phyloP scores from a whole-genome alignment of 495 filamentous ascomycete species.

The Lophium mytilinum region DNA sequence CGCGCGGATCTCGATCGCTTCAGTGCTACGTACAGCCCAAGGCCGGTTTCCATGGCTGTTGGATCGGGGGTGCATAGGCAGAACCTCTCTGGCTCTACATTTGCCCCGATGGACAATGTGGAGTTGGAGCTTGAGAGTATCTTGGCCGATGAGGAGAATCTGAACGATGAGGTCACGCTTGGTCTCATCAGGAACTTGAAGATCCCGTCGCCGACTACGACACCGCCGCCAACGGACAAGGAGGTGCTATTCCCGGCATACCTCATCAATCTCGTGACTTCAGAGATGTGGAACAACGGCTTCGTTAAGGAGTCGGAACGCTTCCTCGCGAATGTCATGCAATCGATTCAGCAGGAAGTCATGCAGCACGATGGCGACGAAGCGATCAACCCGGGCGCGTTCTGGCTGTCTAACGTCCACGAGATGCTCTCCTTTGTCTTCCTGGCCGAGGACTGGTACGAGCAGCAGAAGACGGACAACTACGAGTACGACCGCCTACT shows the following conservation, averaged over 20 bases:
- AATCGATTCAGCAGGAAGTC: slow-evolving; percentile 96
- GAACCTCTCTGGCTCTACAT: slow-evolving; percentile 57
- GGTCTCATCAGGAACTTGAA: slow-evolving; percentile 93
- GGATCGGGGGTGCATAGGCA: slow-evolving; percentile 55
- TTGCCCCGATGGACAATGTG: slow-evolving; percentile 78
- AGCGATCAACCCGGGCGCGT: slow-evolving; percentile 92
- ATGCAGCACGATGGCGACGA: slow-evolving; percentile 98
- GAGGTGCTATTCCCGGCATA: slow-evolving; percentile 98
- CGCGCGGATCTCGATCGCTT: slow-evolving; percentile 74
- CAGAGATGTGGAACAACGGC: slow-evolving; percentile 99
- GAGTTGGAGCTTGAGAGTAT: slow-evolving; percentile 90
- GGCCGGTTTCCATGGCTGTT: slow-evolving; percentile 90
- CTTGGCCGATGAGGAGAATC: slow-evolving; percentile 84
- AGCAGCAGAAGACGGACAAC: slow-evolving; percentile 97
- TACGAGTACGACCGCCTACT: slow-evolving; percentile 96
- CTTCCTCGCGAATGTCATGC: slow-evolving; percentile 99
- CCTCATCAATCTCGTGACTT: slow-evolving; percentile 97
- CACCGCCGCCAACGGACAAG: slow-evolving; percentile 87
- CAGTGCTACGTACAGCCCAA: slow-evolving; percentile 84
- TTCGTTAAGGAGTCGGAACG: slow-evolving; percentile 99
- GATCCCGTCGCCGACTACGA: slow-evolving; percentile 77
- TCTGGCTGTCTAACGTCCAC: slow-evolving; percentile 99
- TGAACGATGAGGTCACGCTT: slow-evolving; percentile 94
- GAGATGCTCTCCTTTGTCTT: slow-evolving; percentile 99
- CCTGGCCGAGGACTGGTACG: slow-evolving; percentile 98